These are phyloP conservation scores for Penicillium psychrosexuale DNA, from an alignment of 2,329 filamentous ascomycete species.

Conservation along the genomic window DNA sequence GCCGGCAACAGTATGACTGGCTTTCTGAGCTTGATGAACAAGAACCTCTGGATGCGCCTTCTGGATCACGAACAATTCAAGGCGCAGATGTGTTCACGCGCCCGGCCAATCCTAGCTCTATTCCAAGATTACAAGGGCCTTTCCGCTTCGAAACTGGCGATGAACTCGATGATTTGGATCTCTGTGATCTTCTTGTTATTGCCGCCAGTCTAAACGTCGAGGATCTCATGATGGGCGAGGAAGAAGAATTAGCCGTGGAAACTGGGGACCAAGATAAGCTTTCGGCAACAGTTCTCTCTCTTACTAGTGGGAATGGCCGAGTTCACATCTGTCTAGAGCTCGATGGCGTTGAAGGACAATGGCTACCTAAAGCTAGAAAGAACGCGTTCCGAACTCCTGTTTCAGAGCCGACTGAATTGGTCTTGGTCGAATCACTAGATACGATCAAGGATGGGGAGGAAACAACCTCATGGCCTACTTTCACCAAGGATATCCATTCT, in stretches of 20 bases:
- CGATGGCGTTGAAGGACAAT: slow-evolving; percentile 61
- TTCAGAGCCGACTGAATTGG: slow-evolving; percentile 42
- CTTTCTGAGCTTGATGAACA: slow-evolving; percentile 55
- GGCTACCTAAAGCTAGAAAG: slow-evolving; percentile 53
- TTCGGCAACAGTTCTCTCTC: slow-evolving; percentile 56
- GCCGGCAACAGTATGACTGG: slow-evolving; percentile 59
- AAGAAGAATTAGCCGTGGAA: slow-evolving; percentile 44
- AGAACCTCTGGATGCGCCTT: slow-evolving; percentile 44
- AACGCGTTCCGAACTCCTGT: slow-evolving; percentile 42
- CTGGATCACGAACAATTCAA: slow-evolving; percentile 37
- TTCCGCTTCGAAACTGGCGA: slow-evolving; percentile 54
- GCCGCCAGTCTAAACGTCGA: slow-evolving; percentile 52
- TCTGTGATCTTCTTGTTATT: slow-evolving; percentile 60
- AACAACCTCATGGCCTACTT: slow-evolving; percentile 49
- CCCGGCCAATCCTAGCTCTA: slow-evolving; percentile 52
- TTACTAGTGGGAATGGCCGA: slow-evolving; percentile 55
- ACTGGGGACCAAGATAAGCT: slow-evolving; percentile 49
- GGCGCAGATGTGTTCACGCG: slow-evolving; percentile 56
- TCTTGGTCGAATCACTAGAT: slow-evolving; percentile 47
- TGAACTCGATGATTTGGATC: slow-evolving; percentile 52
- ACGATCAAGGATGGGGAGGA: slow-evolving; percentile 32
- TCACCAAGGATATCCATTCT: slow-evolving; percentile 55
- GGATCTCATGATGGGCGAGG: slow-evolving; percentile 52
- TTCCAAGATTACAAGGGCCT: slow-evolving; percentile 61
- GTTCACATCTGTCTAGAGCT: slow-evolving; percentile 60